These are phyloP conservation scores for Mesembryanthemum crystallinum DNA, from an alignment of 148 eudicot species.

Conservation along the genomic window DNA sequence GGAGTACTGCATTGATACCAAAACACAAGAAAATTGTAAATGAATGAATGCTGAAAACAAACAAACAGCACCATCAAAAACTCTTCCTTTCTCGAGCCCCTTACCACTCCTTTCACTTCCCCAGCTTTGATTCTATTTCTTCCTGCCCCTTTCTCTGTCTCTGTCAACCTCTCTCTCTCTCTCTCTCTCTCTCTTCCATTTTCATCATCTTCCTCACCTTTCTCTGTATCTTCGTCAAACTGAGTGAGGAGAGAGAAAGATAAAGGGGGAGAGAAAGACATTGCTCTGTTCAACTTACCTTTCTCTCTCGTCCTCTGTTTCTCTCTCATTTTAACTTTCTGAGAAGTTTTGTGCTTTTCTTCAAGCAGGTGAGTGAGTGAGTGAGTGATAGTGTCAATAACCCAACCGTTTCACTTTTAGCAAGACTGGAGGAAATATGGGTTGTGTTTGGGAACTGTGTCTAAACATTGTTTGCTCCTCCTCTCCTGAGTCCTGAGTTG, in stretches of 20 bases:
- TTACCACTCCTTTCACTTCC: slow-evolving; percentile 21
- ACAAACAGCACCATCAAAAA: slow-evolving; percentile 15
- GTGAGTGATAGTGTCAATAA: neutral
- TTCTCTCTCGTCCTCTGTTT: slow-evolving; percentile 7
- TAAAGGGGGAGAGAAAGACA: neutral
- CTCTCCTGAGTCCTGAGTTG: slow-evolving; percentile 14
- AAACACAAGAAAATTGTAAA: slow-evolving; percentile 24
- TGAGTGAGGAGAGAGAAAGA: neutral
- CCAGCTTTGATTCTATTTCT: slow-evolving; percentile 22
- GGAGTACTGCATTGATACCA: neutral
- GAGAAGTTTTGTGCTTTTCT: neutral
- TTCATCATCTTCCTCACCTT: neutral
- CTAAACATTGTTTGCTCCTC: slow-evolving; percentile 21
- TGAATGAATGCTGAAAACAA: slow-evolving; percentile 9
- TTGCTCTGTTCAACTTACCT: neutral
- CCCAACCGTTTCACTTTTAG: slow-evolving; percentile 4
- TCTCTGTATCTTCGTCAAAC: neutral
- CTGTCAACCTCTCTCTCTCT: neutral
- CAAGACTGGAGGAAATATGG: slow-evolving; percentile 26
- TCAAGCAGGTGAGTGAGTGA: neutral
- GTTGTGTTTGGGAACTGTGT: slow-evolving; percentile 27
- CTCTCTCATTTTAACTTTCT: neutral
- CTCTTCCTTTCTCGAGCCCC: slow-evolving; percentile 71
- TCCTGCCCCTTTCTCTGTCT: slow-evolving; percentile 27
- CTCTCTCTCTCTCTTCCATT: slow-evolving; percentile 4